Evolutionary conservation across 208 protist genomes (phyloP), one percentile per base, ranked within the genome.

Genomic region (Hexamita inflata): DNA sequence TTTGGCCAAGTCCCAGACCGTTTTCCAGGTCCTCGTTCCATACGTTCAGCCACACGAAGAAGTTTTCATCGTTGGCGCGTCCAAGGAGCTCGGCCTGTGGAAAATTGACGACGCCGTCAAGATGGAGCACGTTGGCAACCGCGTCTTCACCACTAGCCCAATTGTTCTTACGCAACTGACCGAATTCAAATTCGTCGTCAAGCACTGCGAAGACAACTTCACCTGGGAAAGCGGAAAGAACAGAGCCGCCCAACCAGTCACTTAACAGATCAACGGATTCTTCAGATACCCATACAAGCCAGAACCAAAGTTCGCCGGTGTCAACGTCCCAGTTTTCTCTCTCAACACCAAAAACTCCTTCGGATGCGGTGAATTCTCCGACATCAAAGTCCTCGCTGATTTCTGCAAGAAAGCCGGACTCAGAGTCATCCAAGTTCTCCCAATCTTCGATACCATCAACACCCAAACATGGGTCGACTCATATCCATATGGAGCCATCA

Each of bases 321-420:
- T 88, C 40, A 80, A 78, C 15, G 45, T 88, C 4, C 88, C 88
- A 19, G 61, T 90, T 0, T 90, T 90, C 42, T 89, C 86, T 58
- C 42, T 90, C 11, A 24, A 84, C 11, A 80, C 76, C 0, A 73
- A 77, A 30, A 61, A 84, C 7, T 80, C 82, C 57, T 49, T 85
- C 19, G 88, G 88, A 29, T 49, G 88, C 65, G 88, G 88, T 57
- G 88, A 90, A 65, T 90, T 90, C 57, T 32, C 73, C 45, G 88
- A 90, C 67, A 28, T 90, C 26, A 75, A 74, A 30, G 15, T 42
- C 9, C 1, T 82, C 30, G 29, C 65, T 32, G 75, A 83, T 39
- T 89, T 82, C 77, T 75, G 75, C 0, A 53, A 62, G 29, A 41
- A 34, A 28, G 65, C 62, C 24, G 82, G 83, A 1, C 24, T 85